Conservation (phyloP, 2,329 filamentous ascomycete species). For the Falciphora oryzae region DNA sequence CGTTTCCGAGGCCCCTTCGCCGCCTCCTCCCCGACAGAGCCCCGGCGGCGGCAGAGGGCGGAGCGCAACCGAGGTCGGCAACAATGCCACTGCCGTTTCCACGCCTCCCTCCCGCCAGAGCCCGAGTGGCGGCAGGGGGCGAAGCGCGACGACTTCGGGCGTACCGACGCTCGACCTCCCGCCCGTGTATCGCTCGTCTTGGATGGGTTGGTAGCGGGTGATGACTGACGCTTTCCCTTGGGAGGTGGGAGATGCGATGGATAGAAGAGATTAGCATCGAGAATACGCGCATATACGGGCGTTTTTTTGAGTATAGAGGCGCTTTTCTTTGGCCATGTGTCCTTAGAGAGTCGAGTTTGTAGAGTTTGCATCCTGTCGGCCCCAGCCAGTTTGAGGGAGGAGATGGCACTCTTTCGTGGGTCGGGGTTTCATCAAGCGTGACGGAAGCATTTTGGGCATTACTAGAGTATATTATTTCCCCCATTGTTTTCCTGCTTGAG, state of each 20-base stretch:
- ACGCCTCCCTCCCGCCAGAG: background rate
- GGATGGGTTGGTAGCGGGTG: constrained; percentile 7
- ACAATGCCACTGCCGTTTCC: background rate
- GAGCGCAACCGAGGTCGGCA: background rate
- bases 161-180: background rate
- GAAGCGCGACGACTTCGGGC: background rate
- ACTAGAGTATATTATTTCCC: background rate
- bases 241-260: background rate
- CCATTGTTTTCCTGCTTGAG: too few relatives aligned
- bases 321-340: background rate
- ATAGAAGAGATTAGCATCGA: background rate
- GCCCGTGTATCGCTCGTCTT: background rate
- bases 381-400: background rate
- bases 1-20: background rate
- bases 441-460: background rate
- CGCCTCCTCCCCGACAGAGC: background rate
- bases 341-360: background rate
- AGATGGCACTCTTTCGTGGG: background rate
- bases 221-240: background rate
- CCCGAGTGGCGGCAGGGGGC: background rate
- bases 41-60: background rate
- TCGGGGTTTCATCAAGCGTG: background rate
- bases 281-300: background rate
- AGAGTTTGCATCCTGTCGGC: background rate
- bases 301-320: background rate